Conservation (phyloP, 2,329 filamentous ascomycete species). For the Cytospora chrysosperma region DNA sequence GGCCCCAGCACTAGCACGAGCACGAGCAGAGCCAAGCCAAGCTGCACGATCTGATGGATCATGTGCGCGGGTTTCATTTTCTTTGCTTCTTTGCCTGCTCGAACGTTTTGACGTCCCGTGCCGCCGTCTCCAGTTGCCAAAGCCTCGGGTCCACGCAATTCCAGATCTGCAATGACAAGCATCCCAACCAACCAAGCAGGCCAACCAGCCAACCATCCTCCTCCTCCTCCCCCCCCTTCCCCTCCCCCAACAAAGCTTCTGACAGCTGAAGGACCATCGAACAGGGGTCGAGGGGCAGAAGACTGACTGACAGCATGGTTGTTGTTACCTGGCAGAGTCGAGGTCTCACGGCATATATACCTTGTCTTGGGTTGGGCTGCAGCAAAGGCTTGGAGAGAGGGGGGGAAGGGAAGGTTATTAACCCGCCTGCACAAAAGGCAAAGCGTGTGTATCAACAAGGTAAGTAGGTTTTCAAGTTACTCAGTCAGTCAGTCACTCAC, state of each 20-base stretch:
- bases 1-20: neutral
- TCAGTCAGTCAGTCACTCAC: neutral
- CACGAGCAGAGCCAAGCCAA: neutral
- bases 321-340: neutral
- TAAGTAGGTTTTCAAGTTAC: neutral
- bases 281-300: too few relatives aligned
- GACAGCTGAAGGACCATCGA: too few relatives aligned
- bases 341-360: neutral
- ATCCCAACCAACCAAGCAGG: too few relatives aligned
- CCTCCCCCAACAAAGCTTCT: too few relatives aligned
- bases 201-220: too few relatives aligned
- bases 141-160: conserved; percentile 13
- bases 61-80: neutral
- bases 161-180: neutral
- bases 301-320: too few relatives aligned
- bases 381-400: neutral
- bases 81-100: conserved; percentile 1
- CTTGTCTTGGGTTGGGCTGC: neutral
- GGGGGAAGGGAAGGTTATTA: too few relatives aligned
- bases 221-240: too few relatives aligned
- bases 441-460: too few relatives aligned
- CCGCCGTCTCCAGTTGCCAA: conserved; percentile 7
- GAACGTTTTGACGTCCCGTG: too few relatives aligned
- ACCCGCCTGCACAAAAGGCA: too few relatives aligned
- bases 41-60: conserved; percentile 17